Conservation (phyloP, 768 basidiomycete species). For the Amyloporia xantha region DNA sequence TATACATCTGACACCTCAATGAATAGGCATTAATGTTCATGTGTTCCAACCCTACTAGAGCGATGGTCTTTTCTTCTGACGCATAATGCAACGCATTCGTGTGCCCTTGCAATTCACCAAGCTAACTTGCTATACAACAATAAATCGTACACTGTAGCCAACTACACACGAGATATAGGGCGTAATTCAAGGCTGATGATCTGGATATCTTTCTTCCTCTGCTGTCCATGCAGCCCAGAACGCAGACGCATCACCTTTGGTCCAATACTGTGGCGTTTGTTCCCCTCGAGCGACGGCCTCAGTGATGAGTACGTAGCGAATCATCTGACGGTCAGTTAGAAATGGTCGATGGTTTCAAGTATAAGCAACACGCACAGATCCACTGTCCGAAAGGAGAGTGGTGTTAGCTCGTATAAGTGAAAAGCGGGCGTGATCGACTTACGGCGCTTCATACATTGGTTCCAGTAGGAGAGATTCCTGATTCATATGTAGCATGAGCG, state of each 20-base stretch:
- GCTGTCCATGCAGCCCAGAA: constrained; percentile 78
- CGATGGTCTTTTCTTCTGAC: no score
- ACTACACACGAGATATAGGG: no score
- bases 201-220: constrained; percentile 40
- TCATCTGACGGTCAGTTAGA: constrained; percentile 39
- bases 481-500: no score
- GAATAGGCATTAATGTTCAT: no score
- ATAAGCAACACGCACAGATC: constrained; percentile 53
- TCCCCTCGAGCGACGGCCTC: constrained; percentile 62
- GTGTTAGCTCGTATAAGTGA: constrained; percentile 2
- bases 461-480: constrained; percentile 81
- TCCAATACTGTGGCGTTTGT: constrained; percentile 68
- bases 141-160: no score
- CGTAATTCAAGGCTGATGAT: no score
- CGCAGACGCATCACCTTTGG: constrained; percentile 51
- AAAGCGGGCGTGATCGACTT: no score
- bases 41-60: no score
- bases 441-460: constrained; percentile 91
- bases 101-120: no score
- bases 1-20: background rate
- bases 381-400: constrained; percentile 36
- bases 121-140: no score
- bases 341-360: background rate
- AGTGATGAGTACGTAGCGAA: constrained; percentile 78
- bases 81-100: no score